Percentiles rank a stretch among this genome's conserved stretches.
Conservation (phyloP, 495 filamentous ascomycete genomes). For the Rostrohypoxylon terebratum region DNA sequence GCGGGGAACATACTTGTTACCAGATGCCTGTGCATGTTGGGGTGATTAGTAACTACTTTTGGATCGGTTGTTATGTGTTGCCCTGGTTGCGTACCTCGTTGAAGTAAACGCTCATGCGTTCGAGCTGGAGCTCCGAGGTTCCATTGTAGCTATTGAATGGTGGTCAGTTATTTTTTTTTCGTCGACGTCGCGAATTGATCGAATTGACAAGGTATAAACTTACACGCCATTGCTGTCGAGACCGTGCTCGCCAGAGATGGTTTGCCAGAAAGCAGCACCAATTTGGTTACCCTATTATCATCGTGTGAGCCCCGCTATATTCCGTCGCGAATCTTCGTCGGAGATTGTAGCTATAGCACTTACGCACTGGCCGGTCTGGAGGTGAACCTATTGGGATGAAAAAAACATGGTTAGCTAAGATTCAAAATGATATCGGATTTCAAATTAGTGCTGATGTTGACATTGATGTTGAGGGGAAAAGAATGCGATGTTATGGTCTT, state of each 20-base stretch:
- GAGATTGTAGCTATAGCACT: constrained; percentile 56
- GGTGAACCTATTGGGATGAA: constrained; percentile 81
- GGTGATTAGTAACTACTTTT: constrained; percentile 24
- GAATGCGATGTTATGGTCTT: not conserved
- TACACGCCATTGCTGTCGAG: constrained; percentile 90
- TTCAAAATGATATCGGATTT: constrained; percentile 1
- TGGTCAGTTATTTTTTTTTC: constrained; percentile 46
- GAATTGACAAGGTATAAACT: constrained; percentile 42
- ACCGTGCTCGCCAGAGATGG: constrained; percentile 98
- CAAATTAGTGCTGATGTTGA: not conserved
- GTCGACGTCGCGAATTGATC: constrained; percentile 12
- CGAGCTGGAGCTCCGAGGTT: constrained; percentile 96
- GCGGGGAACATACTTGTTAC: constrained; percentile 99
- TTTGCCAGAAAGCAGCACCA: constrained; percentile 99
- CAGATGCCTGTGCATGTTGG: constrained; percentile 72
- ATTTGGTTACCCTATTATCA: constrained; percentile 94
- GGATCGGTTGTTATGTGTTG: not conserved
- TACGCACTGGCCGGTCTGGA: constrained; percentile 99
- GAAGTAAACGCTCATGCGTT: constrained; percentile 99
- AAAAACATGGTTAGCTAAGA: constrained; percentile 50
- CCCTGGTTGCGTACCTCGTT: constrained; percentile 79
- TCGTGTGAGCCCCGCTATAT: constrained; percentile 51
- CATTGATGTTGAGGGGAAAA: not conserved
- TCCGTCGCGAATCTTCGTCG: constrained; percentile 41
- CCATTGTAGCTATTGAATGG: constrained; percentile 87